These are phyloP conservation scores for Gloeostereum incarnatum DNA, from an alignment of 768 basidiomycete species.

Conservation along the genomic window DNA sequence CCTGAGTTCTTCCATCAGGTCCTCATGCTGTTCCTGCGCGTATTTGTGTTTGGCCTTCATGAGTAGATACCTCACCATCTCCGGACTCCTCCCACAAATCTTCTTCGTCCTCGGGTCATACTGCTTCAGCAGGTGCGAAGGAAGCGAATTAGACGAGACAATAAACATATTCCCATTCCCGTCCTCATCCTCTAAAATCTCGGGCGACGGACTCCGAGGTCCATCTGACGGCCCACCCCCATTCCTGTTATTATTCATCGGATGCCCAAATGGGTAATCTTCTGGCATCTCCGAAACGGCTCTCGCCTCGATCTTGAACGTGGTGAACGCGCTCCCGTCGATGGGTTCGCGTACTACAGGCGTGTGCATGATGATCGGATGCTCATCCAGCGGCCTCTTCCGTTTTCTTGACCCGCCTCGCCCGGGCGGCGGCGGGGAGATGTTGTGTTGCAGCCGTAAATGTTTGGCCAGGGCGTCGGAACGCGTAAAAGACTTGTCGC, in stretches of 20 bases:
- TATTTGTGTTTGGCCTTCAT: constrained; percentile 75
- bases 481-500: constrained; percentile 91
- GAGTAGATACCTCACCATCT: constrained; percentile 60
- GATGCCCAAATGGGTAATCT: constrained; percentile 23
- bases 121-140: constrained; percentile 40
- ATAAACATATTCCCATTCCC: constrained; percentile 27
- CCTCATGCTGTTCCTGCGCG: constrained; percentile 57
- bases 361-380: constrained; percentile 12
- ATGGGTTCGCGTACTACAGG: constrained; percentile 15
- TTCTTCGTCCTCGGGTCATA: constrained; percentile 49
- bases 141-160: constrained; percentile 36
- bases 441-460: constrained; percentile 82
- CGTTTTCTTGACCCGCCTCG: constrained; percentile 61
- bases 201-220: background rate
- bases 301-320: constrained; percentile 55
- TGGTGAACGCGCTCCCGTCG: constrained; percentile 30
- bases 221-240: background rate
- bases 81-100: constrained; percentile 61
- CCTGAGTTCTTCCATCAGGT: constrained; percentile 56
- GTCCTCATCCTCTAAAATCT: constrained; percentile 14
- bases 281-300: constrained; percentile 27
- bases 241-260: constrained; percentile 4
- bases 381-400: constrained; percentile 44
- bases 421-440: constrained; percentile 63
- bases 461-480: constrained; percentile 92